A percentile compares a stretch with the other conserved stretches of the same genome.
Evolutionary conservation across 73 alveolate species (phyloP).

Genomic region (Tetrahymena thermophila): DNA sequence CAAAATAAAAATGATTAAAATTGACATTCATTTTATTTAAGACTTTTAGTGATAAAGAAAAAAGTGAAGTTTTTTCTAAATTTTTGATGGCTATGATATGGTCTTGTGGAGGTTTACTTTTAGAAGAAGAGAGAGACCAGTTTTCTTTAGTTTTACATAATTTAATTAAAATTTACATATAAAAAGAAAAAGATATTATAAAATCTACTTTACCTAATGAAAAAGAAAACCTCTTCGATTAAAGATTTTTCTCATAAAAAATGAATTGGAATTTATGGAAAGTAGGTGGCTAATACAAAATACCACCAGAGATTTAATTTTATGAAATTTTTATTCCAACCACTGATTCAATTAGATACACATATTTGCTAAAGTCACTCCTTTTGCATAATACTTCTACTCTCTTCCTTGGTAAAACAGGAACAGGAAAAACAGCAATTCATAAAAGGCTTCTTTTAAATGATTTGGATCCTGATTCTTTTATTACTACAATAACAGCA

Average conservation of each 20-base stretch:
- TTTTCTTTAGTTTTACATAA: slow-evolving; percentile 3
- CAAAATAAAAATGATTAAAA: not conserved
- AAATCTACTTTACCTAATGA: not conserved
- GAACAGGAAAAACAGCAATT: slow-evolving; percentile 92
- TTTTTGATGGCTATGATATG: slow-evolving; percentile 16
- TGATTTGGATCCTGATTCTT: slow-evolving; percentile 65
- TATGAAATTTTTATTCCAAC: slow-evolving; percentile 84
- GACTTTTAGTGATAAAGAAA: slow-evolving; percentile 24
- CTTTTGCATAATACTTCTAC: slow-evolving; percentile 54
- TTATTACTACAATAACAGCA: slow-evolving; percentile 66
- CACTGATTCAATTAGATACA: slow-evolving; percentile 91
- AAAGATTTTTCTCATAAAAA: slow-evolving; percentile 3
- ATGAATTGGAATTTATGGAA: slow-evolving; percentile 35
- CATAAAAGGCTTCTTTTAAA: slow-evolving; percentile 77
- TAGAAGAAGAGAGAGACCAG: slow-evolving; percentile 1
- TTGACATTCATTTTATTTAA: not conserved
- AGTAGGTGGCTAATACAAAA: slow-evolving; percentile 16
- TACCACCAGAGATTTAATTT: slow-evolving; percentile 69
- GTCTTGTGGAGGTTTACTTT: slow-evolving; percentile 24
- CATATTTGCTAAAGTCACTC: slow-evolving; percentile 59
- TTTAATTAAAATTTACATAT: not conserved
- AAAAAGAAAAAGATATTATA: not conserved
- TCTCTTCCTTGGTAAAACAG: slow-evolving; percentile 93
- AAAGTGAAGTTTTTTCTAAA: slow-evolving; percentile 2
- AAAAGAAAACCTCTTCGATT: not conserved